These are phyloP conservation scores for Aspergillus pseudoterreus DNA, from an alignment of 2,329 filamentous ascomycete genomes.

Conservation along the genomic window DNA sequence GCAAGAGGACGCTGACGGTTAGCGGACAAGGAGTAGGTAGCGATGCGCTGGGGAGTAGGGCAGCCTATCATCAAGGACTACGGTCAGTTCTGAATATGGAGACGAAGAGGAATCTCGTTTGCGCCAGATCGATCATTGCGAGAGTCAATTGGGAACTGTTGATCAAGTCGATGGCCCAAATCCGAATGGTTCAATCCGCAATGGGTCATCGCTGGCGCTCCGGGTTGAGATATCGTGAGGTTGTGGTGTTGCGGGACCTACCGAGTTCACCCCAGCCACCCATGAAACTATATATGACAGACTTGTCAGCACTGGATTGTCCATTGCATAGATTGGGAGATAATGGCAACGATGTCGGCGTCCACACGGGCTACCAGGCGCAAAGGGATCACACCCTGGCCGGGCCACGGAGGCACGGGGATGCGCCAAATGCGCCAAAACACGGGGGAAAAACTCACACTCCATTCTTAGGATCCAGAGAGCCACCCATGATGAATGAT, in stretches of 20 bases:
- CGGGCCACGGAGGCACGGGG: constrained; percentile 5
- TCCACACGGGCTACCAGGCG: too few relatives aligned
- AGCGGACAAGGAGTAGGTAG: constrained; percentile 70
- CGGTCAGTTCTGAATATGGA: background rate
- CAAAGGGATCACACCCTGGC: background rate
- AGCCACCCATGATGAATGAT: constrained; percentile 35
- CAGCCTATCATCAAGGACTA: constrained; percentile 22
- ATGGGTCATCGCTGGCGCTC: background rate
- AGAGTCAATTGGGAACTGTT: too few relatives aligned
- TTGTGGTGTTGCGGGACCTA: constrained; percentile 46
- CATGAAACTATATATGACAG: constrained; percentile 56
- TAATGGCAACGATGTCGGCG: too few relatives aligned
- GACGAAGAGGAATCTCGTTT: background rate
- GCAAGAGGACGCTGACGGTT: constrained; percentile 90
- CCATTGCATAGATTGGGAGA: too few relatives aligned
- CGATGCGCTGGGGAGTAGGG: constrained; percentile 53
- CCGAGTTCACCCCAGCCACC: constrained; percentile 72
- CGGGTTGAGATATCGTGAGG: background rate
- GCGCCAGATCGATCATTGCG: too few relatives aligned
- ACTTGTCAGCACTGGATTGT: constrained; percentile 20
- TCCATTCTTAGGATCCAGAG: constrained; percentile 42
- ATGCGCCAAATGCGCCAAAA: background rate
- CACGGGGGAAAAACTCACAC: constrained; percentile 31
- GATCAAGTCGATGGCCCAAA: too few relatives aligned
- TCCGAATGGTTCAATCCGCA: too few relatives aligned